These are phyloP conservation scores for Malus fusca DNA, from an alignment of 306 rosid species.

Conservation along the genomic window DNA sequence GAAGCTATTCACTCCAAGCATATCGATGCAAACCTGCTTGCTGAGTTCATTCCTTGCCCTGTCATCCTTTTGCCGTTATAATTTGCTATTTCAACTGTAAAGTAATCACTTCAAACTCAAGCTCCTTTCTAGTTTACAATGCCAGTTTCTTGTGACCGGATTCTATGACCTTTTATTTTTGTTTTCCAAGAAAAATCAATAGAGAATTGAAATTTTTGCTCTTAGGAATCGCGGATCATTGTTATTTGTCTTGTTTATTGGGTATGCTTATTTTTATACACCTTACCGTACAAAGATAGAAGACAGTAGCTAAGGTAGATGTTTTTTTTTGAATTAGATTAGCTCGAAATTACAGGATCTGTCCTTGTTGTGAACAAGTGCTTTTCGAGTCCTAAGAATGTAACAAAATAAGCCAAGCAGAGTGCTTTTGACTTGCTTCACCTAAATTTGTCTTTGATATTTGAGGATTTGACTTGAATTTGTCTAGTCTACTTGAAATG, in stretches of 20 bases:
- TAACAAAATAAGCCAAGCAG: too few relatives aligned
- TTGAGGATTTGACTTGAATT: too few relatives aligned
- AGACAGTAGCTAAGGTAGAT: background rate
- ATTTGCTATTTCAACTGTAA: background rate
- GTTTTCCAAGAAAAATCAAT: background rate
- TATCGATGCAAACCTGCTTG: slow-evolving; percentile 88
- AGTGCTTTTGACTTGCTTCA: too few relatives aligned
- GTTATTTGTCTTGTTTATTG: background rate
- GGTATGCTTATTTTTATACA: too few relatives aligned
- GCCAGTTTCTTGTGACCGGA: background rate
- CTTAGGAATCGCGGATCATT: background rate
- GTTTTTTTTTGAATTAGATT: background rate
- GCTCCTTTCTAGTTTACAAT: background rate
- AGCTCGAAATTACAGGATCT: background rate
- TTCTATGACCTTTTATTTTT: background rate
- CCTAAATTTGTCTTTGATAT: too few relatives aligned
- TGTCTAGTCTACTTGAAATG: background rate
- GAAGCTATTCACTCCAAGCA: slow-evolving; percentile 94
- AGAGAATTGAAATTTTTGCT: background rate
- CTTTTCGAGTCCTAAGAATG: too few relatives aligned
- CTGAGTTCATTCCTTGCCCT: slow-evolving; percentile 90
- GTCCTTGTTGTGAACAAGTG: background rate
- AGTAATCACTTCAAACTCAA: background rate
- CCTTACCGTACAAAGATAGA: background rate
- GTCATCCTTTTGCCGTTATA: slow-evolving; percentile 80